phyloP scores from a whole-genome alignment of 306 rosid species.

The Psophocarpus tetragonolobus region DNA sequence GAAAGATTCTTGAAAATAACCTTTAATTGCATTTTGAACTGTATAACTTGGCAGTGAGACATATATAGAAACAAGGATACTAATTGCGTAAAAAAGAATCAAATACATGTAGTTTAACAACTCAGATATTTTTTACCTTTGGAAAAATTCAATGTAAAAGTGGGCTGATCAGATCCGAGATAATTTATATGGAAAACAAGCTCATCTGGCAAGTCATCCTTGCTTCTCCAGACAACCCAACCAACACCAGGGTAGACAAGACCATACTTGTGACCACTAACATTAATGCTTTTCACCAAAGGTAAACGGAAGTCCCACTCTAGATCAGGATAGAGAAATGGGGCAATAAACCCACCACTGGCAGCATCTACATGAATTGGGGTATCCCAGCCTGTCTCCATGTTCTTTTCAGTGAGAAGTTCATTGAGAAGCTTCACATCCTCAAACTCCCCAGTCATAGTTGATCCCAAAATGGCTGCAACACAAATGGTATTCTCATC shows the following conservation, averaged over 20 bases:
- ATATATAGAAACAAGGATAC: not conserved
- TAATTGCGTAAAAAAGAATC: not conserved
- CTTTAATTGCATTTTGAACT: not conserved
- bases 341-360: constrained; percentile 89
- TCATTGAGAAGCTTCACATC: constrained; percentile 80
- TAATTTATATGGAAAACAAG: constrained; percentile 88
- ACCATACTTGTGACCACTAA: constrained; percentile 92
- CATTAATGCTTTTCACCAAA: constrained; percentile 82
- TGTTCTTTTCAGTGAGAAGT: constrained; percentile 66
- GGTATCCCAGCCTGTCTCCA: constrained; percentile 73
- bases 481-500: constrained; percentile 98
- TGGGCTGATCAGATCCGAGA: constrained; percentile 94
- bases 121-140: constrained; percentile 53
- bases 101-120: not conserved
- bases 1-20: not conserved
- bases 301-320: constrained; percentile 89
- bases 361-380: constrained; percentile 88
- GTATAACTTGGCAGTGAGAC: not conserved
- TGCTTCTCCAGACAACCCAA: constrained; percentile 90
- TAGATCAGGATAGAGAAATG: constrained; percentile 71
- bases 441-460: constrained; percentile 89
- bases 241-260: constrained; percentile 93
- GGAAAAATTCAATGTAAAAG: constrained; percentile 92
- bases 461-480: constrained; percentile 92
- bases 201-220: constrained; percentile 79